Conservation (phyloP, 495 filamentous ascomycete genomes). For the Paragyromitra xinjiangensis region DNA sequence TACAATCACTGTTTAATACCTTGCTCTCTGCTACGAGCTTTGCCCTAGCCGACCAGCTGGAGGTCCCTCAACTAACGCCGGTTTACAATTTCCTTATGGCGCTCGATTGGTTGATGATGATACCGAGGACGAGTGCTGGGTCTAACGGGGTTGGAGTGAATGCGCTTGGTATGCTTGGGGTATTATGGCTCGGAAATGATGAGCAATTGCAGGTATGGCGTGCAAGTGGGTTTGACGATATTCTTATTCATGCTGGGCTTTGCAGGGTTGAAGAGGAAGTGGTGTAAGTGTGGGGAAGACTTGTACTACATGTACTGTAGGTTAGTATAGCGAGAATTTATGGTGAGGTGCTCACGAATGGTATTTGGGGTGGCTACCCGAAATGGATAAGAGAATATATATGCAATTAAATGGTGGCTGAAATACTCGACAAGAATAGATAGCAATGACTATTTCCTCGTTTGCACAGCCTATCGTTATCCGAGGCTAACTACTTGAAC, state of each 20-base stretch:
- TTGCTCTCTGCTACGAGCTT: conserved; percentile 16
- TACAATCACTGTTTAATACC: conserved; percentile 3
- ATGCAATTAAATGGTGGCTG: too few relatives aligned
- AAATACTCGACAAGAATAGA: too few relatives aligned
- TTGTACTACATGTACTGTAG: background rate
- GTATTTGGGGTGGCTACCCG: too few relatives aligned
- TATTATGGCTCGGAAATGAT: conserved; percentile 28
- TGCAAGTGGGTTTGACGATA: conserved; percentile 19
- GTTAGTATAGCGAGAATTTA: background rate
- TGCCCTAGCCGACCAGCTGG: conserved; percentile 4
- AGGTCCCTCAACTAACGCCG: background rate
- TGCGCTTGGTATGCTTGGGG: conserved; percentile 38
- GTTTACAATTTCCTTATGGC: conserved; percentile 39
- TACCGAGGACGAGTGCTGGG: conserved; percentile 7
- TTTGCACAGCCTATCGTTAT: too few relatives aligned
- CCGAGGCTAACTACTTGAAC: too few relatives aligned
- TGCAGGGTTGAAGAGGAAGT: background rate
- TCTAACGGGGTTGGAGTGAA: conserved; percentile 29
- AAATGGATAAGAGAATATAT: too few relatives aligned
- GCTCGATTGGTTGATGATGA: conserved; percentile 36
- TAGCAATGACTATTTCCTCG: too few relatives aligned
- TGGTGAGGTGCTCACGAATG: too few relatives aligned
- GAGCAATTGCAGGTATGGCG: conserved; percentile 21
- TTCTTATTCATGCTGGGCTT: conserved; percentile 20
- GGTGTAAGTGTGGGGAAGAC: background rate